phyloP scores from a whole-genome alignment of 2,329 filamentous ascomycete genomes.

The Pseudogymnoascus sp. region DNA sequence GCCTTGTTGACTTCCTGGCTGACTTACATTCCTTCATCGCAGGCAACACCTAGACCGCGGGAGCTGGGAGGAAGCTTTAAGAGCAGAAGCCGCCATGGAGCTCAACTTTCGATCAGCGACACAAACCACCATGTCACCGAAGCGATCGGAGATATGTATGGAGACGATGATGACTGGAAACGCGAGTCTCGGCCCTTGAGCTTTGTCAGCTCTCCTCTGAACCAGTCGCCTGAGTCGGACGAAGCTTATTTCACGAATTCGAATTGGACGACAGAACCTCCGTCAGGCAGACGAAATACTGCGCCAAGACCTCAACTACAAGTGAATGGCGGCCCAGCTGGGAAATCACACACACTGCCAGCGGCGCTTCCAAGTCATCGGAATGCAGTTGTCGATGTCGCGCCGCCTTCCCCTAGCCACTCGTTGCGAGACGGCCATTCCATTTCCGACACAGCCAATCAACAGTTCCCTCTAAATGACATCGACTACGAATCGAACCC shows the following conservation, averaged over 20 bases:
- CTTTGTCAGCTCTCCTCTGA: conserved; percentile 40
- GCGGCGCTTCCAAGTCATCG: conserved; percentile 24
- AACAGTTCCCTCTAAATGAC: conserved; percentile 60
- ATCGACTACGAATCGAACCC: conserved; percentile 68
- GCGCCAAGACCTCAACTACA: conserved; percentile 6
- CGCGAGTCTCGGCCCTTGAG: conserved; percentile 51
- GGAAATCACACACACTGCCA: conserved; percentile 25
- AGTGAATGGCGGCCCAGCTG: conserved; percentile 21
- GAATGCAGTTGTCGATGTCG: conserved; percentile 22
- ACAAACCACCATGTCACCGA: conserved; percentile 69
- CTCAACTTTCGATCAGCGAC: conserved; percentile 47
- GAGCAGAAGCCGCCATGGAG: conserved; percentile 26
- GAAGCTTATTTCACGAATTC: conserved; percentile 21
- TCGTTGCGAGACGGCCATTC: conserved; percentile 32
- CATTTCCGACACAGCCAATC: conserved; percentile 44
- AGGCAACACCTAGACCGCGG: conserved; percentile 30
- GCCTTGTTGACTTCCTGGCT: conserved; percentile 1
- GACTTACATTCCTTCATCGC: neutral
- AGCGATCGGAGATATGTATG: conserved; percentile 67
- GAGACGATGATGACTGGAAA: conserved; percentile 45
- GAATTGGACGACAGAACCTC: conserved; percentile 16
- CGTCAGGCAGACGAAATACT: conserved; percentile 11
- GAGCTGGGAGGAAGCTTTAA: conserved; percentile 29
- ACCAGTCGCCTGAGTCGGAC: conserved; percentile 32
- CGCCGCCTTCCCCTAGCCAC: conserved; percentile 31